A percentile compares a stretch with the other conserved stretches of the same genome.
These are phyloP conservation scores for Puccinia triticina DNA, from an alignment of 1,284 basidiomycete species.

Conservation along the genomic window DNA sequence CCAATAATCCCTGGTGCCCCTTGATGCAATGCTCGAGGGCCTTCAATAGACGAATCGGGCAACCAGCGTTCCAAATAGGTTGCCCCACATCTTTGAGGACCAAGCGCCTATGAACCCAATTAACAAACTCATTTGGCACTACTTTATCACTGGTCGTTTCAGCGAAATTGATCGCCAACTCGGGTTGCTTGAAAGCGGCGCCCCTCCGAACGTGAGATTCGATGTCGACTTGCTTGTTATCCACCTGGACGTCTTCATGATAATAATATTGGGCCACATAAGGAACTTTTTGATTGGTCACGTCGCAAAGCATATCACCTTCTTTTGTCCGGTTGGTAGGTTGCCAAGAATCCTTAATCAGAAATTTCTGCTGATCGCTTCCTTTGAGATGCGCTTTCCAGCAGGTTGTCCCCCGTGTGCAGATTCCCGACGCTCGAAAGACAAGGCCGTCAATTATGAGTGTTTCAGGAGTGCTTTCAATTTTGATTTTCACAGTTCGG, in stretches of 20 bases:
- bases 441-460: neutral
- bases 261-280: too few relatives aligned
- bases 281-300: too few relatives aligned
- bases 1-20: too few relatives aligned
- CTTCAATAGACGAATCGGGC: too few relatives aligned
- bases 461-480: neutral
- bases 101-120: neutral
- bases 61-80: too few relatives aligned
- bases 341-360: constrained; percentile 2
- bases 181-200: neutral
- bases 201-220: neutral
- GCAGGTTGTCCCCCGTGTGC: neutral
- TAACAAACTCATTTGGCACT: neutral
- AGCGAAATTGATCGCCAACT: neutral
- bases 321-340: neutral
- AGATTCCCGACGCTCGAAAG: neutral
- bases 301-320: too few relatives aligned
- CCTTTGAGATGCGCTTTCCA: neutral
- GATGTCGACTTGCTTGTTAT: too few relatives aligned
- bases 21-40: too few relatives aligned
- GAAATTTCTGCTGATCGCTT: neutral
- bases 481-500: too few relatives aligned
- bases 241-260: too few relatives aligned
- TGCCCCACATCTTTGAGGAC: neutral
- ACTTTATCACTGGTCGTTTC: neutral